phyloP scores from a whole-genome alignment of 2,329 filamentous ascomycete species.

The Colletotrichum lentis region DNA sequence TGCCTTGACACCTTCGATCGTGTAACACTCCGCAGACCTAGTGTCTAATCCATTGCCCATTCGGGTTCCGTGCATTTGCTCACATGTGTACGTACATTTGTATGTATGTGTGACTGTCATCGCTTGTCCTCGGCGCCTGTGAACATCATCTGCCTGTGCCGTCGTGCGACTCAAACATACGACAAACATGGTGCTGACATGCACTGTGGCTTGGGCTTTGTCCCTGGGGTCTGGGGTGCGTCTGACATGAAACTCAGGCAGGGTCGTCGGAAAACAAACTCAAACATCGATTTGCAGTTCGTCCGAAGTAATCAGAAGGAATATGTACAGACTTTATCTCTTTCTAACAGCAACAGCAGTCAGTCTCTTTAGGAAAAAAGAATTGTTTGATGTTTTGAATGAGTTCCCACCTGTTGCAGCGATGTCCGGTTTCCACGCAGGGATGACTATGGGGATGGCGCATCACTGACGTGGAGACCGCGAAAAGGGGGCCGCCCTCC shows the following conservation, averaged over 20 bases:
- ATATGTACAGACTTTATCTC: background rate
- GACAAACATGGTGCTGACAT: conserved; percentile 5
- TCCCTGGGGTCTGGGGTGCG: conserved; percentile 9
- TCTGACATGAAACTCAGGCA: background rate
- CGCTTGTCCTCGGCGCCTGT: conserved; percentile 1
- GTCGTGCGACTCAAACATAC: conserved; percentile 14
- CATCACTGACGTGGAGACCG: conserved; percentile 13
- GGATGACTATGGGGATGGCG: background rate
- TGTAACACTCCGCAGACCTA: background rate
- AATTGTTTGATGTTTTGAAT: background rate
- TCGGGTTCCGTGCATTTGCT: conserved; percentile 14
- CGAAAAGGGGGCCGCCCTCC: background rate
- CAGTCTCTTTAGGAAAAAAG: background rate
- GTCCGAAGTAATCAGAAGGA: background rate
- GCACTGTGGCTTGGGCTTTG: background rate
- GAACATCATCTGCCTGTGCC: background rate
- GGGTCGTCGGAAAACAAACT: background rate
- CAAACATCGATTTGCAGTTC: background rate
- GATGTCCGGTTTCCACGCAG: background rate
- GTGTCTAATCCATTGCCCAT: background rate
- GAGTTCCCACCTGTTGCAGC: background rate
- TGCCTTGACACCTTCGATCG: background rate
- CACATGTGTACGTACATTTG: background rate
- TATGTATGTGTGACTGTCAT: background rate
- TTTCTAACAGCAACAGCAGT: background rate